Conservation (phyloP, 2,329 filamentous ascomycete species). For the Fusarium chaquense region DNA sequence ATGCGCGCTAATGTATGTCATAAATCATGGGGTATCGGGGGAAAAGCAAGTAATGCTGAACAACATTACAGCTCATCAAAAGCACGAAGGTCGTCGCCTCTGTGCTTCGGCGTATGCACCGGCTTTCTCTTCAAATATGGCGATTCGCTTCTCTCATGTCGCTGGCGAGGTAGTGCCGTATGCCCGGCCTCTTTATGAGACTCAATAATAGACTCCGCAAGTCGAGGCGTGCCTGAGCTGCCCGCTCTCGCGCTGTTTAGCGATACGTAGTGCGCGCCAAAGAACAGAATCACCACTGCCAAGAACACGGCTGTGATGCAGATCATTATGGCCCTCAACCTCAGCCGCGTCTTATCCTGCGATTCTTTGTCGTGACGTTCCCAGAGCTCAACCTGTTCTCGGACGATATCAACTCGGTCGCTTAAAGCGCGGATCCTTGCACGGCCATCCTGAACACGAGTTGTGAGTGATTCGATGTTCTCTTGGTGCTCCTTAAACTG, state of each 20-base stretch:
- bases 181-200: constrained; percentile 42
- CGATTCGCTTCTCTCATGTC: constrained; percentile 40
- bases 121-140: constrained; percentile 48
- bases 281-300: constrained; percentile 59
- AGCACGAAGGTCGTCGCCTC: constrained; percentile 55
- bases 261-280: constrained; percentile 47
- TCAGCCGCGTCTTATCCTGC: constrained; percentile 74
- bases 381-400: constrained; percentile 73
- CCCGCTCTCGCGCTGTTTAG: constrained; percentile 20
- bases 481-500: constrained; percentile 74
- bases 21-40: constrained; percentile 26
- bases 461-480: constrained; percentile 71
- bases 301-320: constrained; percentile 64
- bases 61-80: constrained; percentile 61
- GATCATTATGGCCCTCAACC: constrained; percentile 73
- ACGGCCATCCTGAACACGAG: constrained; percentile 70
- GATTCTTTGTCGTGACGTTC: constrained; percentile 75
- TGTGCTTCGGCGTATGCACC: constrained; percentile 25
- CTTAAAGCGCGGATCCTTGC: constrained; percentile 70
- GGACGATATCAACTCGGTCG: constrained; percentile 72
- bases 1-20: constrained; percentile 37
- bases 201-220: constrained; percentile 44
- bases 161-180: constrained; percentile 36
- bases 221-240: constrained; percentile 11
- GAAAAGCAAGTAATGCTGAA: constrained; percentile 11